Evolutionary conservation across 139 green algal genomes (phyloP).

Genomic region (Gonium pectorale): DNA sequence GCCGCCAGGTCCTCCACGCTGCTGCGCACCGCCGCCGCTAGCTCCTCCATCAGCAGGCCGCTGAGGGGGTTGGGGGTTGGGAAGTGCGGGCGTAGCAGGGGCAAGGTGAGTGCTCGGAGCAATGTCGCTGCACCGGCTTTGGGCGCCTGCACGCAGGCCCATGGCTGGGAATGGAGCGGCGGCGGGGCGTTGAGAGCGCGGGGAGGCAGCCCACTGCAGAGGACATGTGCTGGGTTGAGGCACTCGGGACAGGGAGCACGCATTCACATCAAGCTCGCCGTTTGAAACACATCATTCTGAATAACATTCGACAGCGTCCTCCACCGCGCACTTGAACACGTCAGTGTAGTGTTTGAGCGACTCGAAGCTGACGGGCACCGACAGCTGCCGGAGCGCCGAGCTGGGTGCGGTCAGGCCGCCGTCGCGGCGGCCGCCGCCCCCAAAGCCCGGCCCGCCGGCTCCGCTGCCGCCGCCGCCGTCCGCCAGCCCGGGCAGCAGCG

Average conservation of each 20-base stretch:
- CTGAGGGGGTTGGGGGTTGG: background rate
- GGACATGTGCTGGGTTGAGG: too few species aligned
- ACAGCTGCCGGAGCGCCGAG: background rate
- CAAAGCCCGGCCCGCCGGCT: background rate
- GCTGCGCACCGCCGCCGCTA: constrained; percentile 60
- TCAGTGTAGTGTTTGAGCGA: constrained; percentile 36
- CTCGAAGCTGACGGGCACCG: constrained; percentile 7
- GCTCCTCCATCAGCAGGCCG: constrained; percentile 68
- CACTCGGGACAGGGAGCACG: too few species aligned
- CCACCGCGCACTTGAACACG: constrained; percentile 9
- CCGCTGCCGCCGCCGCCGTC: background rate
- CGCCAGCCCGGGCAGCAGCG: constrained; percentile 9
- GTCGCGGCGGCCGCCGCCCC: background rate
- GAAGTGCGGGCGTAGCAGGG: background rate
- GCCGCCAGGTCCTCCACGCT: constrained; percentile 51
- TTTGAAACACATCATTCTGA: too few species aligned
- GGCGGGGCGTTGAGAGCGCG: too few species aligned
- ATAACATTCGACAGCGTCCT: too few species aligned
- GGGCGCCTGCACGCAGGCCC: too few species aligned
- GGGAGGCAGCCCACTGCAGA: too few species aligned
- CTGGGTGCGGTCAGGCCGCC: background rate
- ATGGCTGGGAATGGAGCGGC: too few species aligned
- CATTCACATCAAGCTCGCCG: too few species aligned
- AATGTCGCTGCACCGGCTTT: too few species aligned
- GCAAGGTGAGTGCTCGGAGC: too few species aligned